These are phyloP conservation scores for Blastobotrys serpentis DNA, from an alignment of 1,139 yeast species.

Conservation along the genomic window DNA sequence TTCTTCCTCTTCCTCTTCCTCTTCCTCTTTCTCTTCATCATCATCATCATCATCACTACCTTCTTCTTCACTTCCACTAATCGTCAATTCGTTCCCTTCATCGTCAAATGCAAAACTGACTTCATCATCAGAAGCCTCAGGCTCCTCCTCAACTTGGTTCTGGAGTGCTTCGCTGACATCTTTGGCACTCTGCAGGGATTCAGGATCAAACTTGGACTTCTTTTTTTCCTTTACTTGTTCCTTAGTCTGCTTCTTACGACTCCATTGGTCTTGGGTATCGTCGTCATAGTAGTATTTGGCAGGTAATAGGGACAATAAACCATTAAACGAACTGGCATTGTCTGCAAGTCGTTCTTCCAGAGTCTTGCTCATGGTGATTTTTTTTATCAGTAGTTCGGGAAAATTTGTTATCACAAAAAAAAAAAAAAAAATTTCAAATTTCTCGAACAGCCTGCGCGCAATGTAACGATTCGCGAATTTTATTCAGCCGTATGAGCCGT, in stretches of 20 bases:
- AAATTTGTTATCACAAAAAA: not conserved
- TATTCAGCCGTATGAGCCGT: too few relatives aligned
- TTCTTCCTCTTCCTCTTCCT: constrained; percentile 56
- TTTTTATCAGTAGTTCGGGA: not conserved
- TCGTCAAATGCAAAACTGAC: constrained; percentile 28
- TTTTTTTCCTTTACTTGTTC: constrained; percentile 62
- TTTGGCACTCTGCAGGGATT: constrained; percentile 59
- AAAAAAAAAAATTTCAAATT: constrained; percentile 8
- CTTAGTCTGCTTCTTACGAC: constrained; percentile 66
- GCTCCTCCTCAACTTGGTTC: constrained; percentile 40
- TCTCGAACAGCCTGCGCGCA: constrained; percentile 1
- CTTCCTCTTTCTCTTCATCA: constrained; percentile 59
- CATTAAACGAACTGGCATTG: constrained; percentile 87
- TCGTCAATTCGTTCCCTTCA: constrained; percentile 39
- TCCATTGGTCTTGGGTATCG: constrained; percentile 83
- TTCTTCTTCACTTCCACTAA: constrained; percentile 37
- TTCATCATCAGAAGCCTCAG: constrained; percentile 38
- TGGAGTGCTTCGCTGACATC: constrained; percentile 56
- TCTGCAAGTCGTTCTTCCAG: constrained; percentile 67
- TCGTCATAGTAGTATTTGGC: constrained; percentile 88
- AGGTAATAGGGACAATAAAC: constrained; percentile 85
- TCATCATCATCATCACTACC: too few relatives aligned
- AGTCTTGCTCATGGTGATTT: constrained; percentile 29
- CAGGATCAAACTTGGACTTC: constrained; percentile 75
- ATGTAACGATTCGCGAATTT: too few relatives aligned